Evolutionary conservation across 495 filamentous ascomycete species (phyloP).

Genomic region (Penicillium canariense): DNA sequence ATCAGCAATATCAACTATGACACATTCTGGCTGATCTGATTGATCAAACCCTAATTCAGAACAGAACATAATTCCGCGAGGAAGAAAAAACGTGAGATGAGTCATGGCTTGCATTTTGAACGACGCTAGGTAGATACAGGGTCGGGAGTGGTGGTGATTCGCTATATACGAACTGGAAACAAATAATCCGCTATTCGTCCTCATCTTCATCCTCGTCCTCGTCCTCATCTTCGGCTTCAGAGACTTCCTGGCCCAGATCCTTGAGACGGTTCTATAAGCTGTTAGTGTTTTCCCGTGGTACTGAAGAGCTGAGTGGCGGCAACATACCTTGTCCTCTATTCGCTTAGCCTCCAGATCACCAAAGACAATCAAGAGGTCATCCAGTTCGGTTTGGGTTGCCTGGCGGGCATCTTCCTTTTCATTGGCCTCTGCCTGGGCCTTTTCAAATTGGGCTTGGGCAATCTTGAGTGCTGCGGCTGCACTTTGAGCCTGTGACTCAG

Average conservation of each 20-base stretch:
- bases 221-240: conserved; percentile 75
- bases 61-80: too few species aligned
- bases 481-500: conserved; percentile 46
- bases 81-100: not conserved
- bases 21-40: not conserved
- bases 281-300: conserved; percentile 22
- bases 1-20: conserved; percentile 1
- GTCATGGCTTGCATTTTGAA: not conserved
- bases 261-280: conserved; percentile 63
- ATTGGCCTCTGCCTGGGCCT: conserved; percentile 28
- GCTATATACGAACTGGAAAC: conserved; percentile 13
- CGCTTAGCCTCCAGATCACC: conserved; percentile 87
- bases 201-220: conserved; percentile 62
- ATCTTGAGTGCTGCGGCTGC: conserved; percentile 24
- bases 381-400: conserved; percentile 67
- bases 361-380: conserved; percentile 84
- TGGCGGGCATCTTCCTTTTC: conserved; percentile 65
- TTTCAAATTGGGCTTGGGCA: conserved; percentile 23
- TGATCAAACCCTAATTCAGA: not conserved
- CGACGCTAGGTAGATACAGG: not conserved
- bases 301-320: not conserved
- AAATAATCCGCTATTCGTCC: conserved; percentile 35
- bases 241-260: conserved; percentile 68
- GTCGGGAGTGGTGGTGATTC: not conserved
- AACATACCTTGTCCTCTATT: conserved; percentile 71